phyloP scores from a whole-genome alignment of 2,329 filamentous ascomycete species.

The Penicillium hesseltinei region DNA sequence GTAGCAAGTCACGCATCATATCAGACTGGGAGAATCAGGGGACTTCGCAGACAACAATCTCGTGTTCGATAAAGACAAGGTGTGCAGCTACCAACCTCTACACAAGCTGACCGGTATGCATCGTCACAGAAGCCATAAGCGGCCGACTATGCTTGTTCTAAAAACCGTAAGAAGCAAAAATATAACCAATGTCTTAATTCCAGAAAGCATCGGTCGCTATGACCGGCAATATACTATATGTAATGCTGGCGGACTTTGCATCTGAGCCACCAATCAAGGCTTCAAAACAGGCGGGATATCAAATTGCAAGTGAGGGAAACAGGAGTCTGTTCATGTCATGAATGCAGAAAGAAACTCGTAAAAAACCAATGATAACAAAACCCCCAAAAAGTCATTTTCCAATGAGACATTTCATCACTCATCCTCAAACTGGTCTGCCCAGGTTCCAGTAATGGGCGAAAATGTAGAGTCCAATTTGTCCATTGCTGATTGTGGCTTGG shows the following conservation, averaged over 20 bases:
- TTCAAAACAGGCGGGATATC: constrained; percentile 15
- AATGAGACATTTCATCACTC: neutral
- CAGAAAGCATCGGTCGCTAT: neutral
- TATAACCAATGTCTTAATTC: neutral
- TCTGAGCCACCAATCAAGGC: neutral
- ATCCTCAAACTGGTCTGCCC: constrained; percentile 37
- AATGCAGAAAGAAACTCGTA: constrained; percentile 14
- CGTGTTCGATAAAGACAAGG: no score
- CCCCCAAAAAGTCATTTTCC: neutral
- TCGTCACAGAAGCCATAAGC: neutral
- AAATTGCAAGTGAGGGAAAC: constrained; percentile 9
- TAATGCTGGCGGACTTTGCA: neutral
- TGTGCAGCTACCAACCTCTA: no score
- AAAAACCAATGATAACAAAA: neutral
- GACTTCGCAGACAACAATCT: no score
- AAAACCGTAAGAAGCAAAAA: neutral
- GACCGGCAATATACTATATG: neutral
- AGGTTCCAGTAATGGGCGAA: constrained; percentile 32
- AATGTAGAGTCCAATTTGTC: constrained; percentile 28
- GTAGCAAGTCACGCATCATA: no score
- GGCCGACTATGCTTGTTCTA: neutral
- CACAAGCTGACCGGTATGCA: no score
- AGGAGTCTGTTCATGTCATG: constrained; percentile 16
- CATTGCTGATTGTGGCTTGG: constrained; percentile 13
- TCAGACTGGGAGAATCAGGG: no score